phyloP scores from a whole-genome alignment of 768 basidiomycete genomes.

The Leccinum subtestaceum region DNA sequence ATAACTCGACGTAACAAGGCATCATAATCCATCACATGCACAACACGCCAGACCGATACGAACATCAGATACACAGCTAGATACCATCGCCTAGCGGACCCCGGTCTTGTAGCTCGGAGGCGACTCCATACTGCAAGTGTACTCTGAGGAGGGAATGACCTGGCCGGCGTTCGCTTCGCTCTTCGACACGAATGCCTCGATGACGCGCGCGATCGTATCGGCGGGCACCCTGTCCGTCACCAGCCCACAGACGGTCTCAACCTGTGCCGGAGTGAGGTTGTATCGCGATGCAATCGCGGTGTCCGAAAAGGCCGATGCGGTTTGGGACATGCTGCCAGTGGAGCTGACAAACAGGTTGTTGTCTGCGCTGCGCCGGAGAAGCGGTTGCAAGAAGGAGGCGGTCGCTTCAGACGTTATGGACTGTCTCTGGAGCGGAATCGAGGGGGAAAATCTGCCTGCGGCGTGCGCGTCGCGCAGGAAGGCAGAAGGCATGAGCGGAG shows the following conservation, averaged over 20 bases:
- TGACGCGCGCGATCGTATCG: slow-evolving; percentile 19
- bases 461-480: slow-evolving; percentile 14
- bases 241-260: slow-evolving; percentile 14
- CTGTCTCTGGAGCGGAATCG: not conserved
- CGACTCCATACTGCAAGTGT: slow-evolving; percentile 1
- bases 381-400: slow-evolving; percentile 2
- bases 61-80: not conserved
- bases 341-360: not conserved
- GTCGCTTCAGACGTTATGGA: not conserved
- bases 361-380: not conserved
- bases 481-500: slow-evolving; percentile 5
- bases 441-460: not conserved
- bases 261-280: slow-evolving; percentile 12
- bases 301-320: not conserved
- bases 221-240: slow-evolving; percentile 9
- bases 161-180: not conserved
- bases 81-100: not conserved
- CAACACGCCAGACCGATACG: not conserved
- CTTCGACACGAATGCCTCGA: slow-evolving; percentile 8
- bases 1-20: not conserved
- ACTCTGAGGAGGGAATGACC: not conserved
- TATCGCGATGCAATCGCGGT: not conserved
- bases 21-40: not conserved
- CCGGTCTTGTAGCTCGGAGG: slow-evolving; percentile 22
- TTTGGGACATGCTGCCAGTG: too few species aligned